Conservation (phyloP, 768 basidiomycete species). For the Xerocomus spinulosus region DNA sequence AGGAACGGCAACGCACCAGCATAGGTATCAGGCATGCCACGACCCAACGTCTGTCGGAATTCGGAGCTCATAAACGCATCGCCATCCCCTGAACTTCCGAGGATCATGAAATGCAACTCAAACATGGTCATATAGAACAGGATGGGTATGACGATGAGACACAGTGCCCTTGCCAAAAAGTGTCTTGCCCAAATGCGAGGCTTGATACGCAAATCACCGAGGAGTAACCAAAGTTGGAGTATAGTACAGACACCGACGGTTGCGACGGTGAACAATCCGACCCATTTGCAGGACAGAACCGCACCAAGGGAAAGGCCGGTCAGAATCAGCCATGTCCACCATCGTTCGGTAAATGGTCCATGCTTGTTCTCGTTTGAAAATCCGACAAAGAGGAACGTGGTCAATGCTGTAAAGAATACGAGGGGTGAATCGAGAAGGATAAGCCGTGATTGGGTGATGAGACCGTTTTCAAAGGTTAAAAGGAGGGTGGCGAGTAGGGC, state of each 20-base stretch:
- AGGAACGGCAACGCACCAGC: conserved; percentile 57
- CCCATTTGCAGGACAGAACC: conserved; percentile 95
- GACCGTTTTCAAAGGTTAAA: conserved; percentile 94
- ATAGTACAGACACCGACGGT: conserved; percentile 85
- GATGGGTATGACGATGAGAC: conserved; percentile 80
- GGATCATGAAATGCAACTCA: conserved; percentile 86
- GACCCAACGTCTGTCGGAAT: conserved; percentile 91
- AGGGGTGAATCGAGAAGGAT: conserved; percentile 98
- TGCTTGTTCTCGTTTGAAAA: conserved; percentile 91
- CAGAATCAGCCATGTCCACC: conserved; percentile 92
- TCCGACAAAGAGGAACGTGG: conserved; percentile 79
- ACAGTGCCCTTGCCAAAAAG: conserved; percentile 84
- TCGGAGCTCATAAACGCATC: conserved; percentile 99
- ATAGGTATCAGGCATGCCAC: conserved; percentile 88
- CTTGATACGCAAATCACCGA: conserved; percentile 80
- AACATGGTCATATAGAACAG: conserved; percentile 97
- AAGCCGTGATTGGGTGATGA: conserved; percentile 92
- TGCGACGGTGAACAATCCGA: conserved; percentile 95
- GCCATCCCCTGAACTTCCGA: conserved; percentile 89
- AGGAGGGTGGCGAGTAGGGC: conserved; percentile 87
- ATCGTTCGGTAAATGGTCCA: conserved; percentile 73
- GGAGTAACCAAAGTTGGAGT: conserved; percentile 80
- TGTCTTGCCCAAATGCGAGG: conserved; percentile 75
- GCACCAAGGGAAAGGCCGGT: conserved; percentile 90
- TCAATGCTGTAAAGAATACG: conserved; percentile 94